Evolutionary conservation across 441 rosid species (phyloP), one percentile per base, ranked within the genome.

Genomic region (Capsella rubella): DNA sequence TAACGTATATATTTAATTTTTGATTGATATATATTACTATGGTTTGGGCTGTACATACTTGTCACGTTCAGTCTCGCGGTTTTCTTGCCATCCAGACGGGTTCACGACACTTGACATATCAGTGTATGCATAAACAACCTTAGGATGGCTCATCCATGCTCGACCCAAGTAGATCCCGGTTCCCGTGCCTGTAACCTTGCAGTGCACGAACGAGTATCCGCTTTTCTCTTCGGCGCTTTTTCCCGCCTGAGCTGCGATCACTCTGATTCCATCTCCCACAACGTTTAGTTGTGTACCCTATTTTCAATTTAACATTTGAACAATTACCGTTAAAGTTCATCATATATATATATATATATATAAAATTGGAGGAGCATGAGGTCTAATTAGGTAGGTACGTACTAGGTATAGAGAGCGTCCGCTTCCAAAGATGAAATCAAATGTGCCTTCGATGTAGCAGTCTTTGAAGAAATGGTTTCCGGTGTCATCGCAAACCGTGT

Each of bases 391-490:
- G 57, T 71, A 46, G 12, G 4, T 74, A 87, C 94, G 72, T 21
- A 21, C 25, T 21, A 92, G 28, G 77, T 85, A 90, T 11, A 90
- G 31, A 5, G 96, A 87, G 37, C 77, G 91, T 6, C 89, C 95
- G 4, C 84, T 77, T 72, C 98, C 95, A 8, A 89, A 92, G 69
- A 92, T 89, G 83, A 83, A 90, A 78, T 92, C 98, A 16, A 85
- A 87, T 0, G 90, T 87, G 65, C 98, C 98, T 81, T 84, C 84
- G 37, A 92, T 78, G 73, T 77, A 78, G 60, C 93, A 82, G 51
- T 89, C 83, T 77, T 85, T 89, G 76, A 82, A 89, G 81, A 92
- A 89, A 84, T 92, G 97, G 57, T 75, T 67, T 29, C 97, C 95
- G 5, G 39, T 71, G 40, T 90, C 89, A 69, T 92, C 96, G 15